Base-by-base conservation (phyloP, 176 grass and related monocot genomes). In the Cymbopogon citratus region DNA sequence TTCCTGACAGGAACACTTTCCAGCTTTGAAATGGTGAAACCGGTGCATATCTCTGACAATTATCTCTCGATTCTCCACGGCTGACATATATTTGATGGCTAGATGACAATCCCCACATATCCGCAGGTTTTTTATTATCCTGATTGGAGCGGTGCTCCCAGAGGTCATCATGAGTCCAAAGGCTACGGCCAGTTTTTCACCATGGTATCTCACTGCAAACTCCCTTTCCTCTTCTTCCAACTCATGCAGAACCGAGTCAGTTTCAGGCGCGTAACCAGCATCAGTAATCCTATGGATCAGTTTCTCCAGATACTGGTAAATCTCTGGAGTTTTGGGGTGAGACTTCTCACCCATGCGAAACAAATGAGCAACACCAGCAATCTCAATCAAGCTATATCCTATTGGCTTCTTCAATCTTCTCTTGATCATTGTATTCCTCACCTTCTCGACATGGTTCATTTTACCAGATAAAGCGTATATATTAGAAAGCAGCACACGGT, bases 181-280 rank as follows among this genome's bases (percentile, higher is more conserved):
- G 23, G 83, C 80, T 74, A 94, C 71, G 4, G 83, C 92, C 33
- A 91, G 39, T 71, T 94, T 94, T 86, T 94, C 92, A 33, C 84
- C 66, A 35, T 89, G 92, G 69, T 91, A 89, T 86, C 86, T 84
- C 51, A 94, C 54, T 56, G 86, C 80, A 69, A 86, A 77, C 44
- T 91, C 89, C 74, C 84, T 91, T 78, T 91, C 92, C 86, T 94
- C 92, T 70, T 89, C 92, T 68, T 94, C 89, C 81, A 94, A 82
- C 23, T 94, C 89, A 83, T 94, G 92, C 68, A 94, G 46, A 19
- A 91, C 77, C 0, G 81, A 84, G 36, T 89, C 77, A 67, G 86
- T 94, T 89, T 91, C 81, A 71, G 89, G 81, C 69, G 82, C 74
- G 19, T 89, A 91, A 16, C 89, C 89, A 79, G 43, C 76, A 71